A percentile compares a stretch with the other conserved stretches of the same genome.
These are phyloP conservation scores for Nakaseomyces delphensis DNA, from an alignment of 1,139 yeast genomes.

Conservation along the genomic window DNA sequence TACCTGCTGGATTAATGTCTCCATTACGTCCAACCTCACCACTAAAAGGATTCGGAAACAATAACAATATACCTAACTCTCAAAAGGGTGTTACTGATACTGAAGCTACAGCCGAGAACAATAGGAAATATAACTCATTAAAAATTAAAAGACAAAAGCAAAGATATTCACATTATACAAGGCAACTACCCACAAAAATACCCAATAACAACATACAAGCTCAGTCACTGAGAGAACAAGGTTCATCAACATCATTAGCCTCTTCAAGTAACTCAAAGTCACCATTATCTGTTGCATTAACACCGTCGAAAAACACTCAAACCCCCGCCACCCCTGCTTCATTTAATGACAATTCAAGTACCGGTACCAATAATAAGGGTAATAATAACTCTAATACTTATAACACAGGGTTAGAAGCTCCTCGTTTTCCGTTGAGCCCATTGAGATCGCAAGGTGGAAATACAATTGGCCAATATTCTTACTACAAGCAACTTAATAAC, in stretches of 20 bases:
- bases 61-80: not conserved
- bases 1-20: slow-evolving; percentile 16
- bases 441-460: slow-evolving; percentile 5
- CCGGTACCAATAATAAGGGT: slow-evolving; percentile 7
- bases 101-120: not conserved
- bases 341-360: slow-evolving; percentile 7
- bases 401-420: not conserved
- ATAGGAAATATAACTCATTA: slow-evolving; percentile 20
- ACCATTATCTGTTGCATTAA: slow-evolving; percentile 13
- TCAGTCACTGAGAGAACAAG: slow-evolving; percentile 11
- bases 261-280: slow-evolving; percentile 6
- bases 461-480: not conserved
- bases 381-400: not conserved
- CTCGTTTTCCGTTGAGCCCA: slow-evolving; percentile 11
- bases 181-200: slow-evolving; percentile 20
- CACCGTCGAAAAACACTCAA: slow-evolving; percentile 15
- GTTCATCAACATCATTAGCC: slow-evolving; percentile 10
- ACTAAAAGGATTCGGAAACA: slow-evolving; percentile 6
- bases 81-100: not conserved
- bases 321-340: slow-evolving; percentile 21
- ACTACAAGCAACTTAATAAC: slow-evolving; percentile 6
- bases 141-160: slow-evolving; percentile 30
- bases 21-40: slow-evolving; percentile 25
- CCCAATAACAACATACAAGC: slow-evolving; percentile 8
- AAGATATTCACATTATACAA: slow-evolving; percentile 27